These are phyloP conservation scores for Sechiopsis laciniata DNA, from an alignment of 306 rosid genomes.

Conservation along the genomic window DNA sequence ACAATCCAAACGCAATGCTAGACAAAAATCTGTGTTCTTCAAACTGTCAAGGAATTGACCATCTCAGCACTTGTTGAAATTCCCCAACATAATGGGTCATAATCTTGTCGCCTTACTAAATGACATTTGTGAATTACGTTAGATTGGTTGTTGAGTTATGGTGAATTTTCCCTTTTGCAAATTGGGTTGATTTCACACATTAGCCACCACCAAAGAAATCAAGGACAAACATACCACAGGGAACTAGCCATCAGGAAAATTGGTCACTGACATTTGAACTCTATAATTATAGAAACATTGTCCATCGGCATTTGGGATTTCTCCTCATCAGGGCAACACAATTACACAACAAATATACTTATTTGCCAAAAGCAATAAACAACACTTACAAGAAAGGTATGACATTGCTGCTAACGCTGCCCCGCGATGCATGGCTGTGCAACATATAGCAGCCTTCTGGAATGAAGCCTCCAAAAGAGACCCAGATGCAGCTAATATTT, in stretches of 20 bases:
- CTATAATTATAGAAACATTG: not conserved
- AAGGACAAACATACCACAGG: not conserved
- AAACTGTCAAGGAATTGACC: not conserved
- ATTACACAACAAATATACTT: not conserved
- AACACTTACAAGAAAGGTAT: slow-evolving; percentile 67
- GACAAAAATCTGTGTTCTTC: no score
- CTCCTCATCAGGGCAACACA: not conserved
- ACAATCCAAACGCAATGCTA: no score
- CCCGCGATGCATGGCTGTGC: slow-evolving; percentile 99
- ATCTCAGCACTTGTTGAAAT: not conserved
- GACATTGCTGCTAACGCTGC: slow-evolving; percentile 98
- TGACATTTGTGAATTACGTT: no score
- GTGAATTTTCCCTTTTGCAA: not conserved
- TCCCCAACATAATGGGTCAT: no score
- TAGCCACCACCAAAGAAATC: not conserved
- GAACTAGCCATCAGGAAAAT: not conserved
- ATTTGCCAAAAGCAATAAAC: slow-evolving; percentile 24
- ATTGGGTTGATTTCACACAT: not conserved
- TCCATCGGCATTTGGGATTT: not conserved
- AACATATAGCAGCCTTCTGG: slow-evolving; percentile 90
- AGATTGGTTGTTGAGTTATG: no score
- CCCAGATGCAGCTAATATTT: slow-evolving; percentile 61
- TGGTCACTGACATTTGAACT: slow-evolving; percentile 3
- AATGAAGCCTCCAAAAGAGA: slow-evolving; percentile 79
- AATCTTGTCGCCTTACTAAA: no score